Evolutionary conservation across 805 yeast species (phyloP).

Genomic region (Monosporozyma servazzii): DNA sequence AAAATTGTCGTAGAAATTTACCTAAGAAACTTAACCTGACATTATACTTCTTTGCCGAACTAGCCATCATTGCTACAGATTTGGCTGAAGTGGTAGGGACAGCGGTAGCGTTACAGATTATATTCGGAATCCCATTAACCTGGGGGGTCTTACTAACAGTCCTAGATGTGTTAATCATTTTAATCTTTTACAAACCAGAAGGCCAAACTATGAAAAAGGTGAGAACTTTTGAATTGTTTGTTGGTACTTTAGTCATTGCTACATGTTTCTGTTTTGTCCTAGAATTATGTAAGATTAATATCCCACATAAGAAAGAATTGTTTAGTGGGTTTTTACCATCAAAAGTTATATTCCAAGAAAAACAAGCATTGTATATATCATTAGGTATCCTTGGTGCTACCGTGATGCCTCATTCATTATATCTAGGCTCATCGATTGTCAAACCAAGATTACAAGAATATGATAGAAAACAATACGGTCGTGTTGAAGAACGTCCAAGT

Average conservation of each 20-base stretch:
- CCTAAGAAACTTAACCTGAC: slow-evolving; percentile 48
- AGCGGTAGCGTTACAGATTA: slow-evolving; percentile 72
- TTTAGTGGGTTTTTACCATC: slow-evolving; percentile 66
- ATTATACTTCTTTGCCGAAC: slow-evolving; percentile 65
- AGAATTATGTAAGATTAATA: slow-evolving; percentile 52
- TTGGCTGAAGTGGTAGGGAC: slow-evolving; percentile 92
- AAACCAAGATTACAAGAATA: slow-evolving; percentile 74
- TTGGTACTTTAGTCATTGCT: slow-evolving; percentile 56
- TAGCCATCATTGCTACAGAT: slow-evolving; percentile 88
- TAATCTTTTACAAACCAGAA: slow-evolving; percentile 68
- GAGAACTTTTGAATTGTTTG: slow-evolving; percentile 69
- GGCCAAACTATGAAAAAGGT: slow-evolving; percentile 69
- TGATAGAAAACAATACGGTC: slow-evolving; percentile 49
- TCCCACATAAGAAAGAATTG: slow-evolving; percentile 45
- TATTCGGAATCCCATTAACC: slow-evolving; percentile 63
- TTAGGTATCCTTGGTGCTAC: slow-evolving; percentile 89
- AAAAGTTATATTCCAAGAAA: slow-evolving; percentile 46
- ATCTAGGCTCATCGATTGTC: slow-evolving; percentile 78
- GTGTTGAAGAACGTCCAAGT: slow-evolving; percentile 55
- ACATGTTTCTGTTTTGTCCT: slow-evolving; percentile 71
- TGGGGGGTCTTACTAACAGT: slow-evolving; percentile 74
- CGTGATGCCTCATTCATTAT: slow-evolving; percentile 88
- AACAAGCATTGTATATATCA: slow-evolving; percentile 63
- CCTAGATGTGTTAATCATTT: slow-evolving; percentile 67
- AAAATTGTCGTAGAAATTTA: slow-evolving; percentile 70